phyloP scores from a whole-genome alignment of 2,329 filamentous ascomycete species.

The Metarhizium rileyi region DNA sequence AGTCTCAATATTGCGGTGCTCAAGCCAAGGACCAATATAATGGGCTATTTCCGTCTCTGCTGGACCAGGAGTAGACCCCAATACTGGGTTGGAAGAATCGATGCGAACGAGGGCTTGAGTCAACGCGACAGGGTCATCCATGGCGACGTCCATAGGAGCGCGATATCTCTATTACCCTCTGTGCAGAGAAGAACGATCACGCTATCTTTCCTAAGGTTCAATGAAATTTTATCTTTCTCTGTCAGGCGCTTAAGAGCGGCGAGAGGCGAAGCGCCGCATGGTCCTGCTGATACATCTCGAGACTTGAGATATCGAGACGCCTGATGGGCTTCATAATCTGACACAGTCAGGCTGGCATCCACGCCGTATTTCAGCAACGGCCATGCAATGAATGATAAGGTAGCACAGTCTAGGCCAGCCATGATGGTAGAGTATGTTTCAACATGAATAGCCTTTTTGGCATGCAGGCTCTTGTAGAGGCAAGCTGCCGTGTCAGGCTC shows the following conservation, averaged over 20 bases:
- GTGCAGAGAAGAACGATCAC: conserved; percentile 59
- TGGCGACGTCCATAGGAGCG: conserved; percentile 29
- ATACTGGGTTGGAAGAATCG: conserved; percentile 36
- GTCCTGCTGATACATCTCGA: conserved; percentile 41
- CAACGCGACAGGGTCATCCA: conserved; percentile 30
- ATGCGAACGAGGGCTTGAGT: conserved; percentile 37
- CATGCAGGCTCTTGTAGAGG: conserved; percentile 41
- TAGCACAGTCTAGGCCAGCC: conserved; percentile 65
- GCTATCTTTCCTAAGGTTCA: conserved; percentile 35
- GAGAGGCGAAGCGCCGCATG: conserved; percentile 52
- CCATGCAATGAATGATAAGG: conserved; percentile 57
- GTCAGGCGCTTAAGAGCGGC: conserved; percentile 45
- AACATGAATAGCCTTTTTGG: conserved; percentile 37
- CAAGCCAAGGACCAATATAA: conserved; percentile 39
- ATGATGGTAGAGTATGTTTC: conserved; percentile 57
- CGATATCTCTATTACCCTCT: conserved; percentile 43
- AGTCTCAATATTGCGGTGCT: conserved; percentile 39
- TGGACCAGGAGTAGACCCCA: conserved; percentile 30
- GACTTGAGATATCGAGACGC: conserved; percentile 44
- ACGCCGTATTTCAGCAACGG: conserved; percentile 45
- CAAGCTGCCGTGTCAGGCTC: conserved; percentile 59
- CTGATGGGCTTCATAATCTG: conserved; percentile 51
- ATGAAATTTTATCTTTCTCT: conserved; percentile 19
- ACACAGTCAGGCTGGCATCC: conserved; percentile 50
- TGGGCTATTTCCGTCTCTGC: conserved; percentile 36